Evolutionary conservation across 1,284 basidiomycete species (phyloP).

Genomic region (Melanopsichium pennsylvanicum): DNA sequence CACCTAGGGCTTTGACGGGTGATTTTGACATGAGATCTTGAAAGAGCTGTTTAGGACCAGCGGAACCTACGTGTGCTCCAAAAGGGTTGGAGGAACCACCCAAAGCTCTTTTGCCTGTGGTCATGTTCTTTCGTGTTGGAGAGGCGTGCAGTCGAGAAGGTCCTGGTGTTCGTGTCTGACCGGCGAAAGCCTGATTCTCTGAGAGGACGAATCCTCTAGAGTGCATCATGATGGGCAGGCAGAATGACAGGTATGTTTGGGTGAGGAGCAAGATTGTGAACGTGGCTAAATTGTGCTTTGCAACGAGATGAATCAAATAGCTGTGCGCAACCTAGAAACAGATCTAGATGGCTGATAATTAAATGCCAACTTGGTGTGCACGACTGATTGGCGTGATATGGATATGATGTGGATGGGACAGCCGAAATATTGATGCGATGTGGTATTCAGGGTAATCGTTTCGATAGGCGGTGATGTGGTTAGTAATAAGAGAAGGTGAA

Average conservation of each 20-base stretch:
- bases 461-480: too few relatives aligned
- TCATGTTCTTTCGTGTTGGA: conserved; percentile 38
- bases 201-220: conserved; percentile 41
- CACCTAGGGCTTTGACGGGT: conserved; percentile 35
- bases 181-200: conserved; percentile 44
- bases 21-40: conserved; percentile 27
- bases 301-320: neutral
- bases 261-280: too few relatives aligned
- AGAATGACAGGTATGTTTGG: too few relatives aligned
- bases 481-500: too few relatives aligned
- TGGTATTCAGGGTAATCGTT: too few relatives aligned
- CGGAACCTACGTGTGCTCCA: conserved; percentile 18
- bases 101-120: conserved; percentile 32
- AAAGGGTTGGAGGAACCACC: conserved; percentile 25
- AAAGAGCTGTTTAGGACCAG: conserved; percentile 42
- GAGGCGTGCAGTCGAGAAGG: conserved; percentile 32
- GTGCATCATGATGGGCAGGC: conserved; percentile 28
- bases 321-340: too few relatives aligned
- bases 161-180: conserved; percentile 37
- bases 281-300: too few relatives aligned
- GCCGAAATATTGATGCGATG: too few relatives aligned
- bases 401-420: too few relatives aligned
- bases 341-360: too few relatives aligned
- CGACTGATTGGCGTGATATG: too few relatives aligned
- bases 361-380: too few relatives aligned